Evolutionary conservation across 257 asterid genomes (phyloP).

Genomic region (Scutellaria barbata): DNA sequence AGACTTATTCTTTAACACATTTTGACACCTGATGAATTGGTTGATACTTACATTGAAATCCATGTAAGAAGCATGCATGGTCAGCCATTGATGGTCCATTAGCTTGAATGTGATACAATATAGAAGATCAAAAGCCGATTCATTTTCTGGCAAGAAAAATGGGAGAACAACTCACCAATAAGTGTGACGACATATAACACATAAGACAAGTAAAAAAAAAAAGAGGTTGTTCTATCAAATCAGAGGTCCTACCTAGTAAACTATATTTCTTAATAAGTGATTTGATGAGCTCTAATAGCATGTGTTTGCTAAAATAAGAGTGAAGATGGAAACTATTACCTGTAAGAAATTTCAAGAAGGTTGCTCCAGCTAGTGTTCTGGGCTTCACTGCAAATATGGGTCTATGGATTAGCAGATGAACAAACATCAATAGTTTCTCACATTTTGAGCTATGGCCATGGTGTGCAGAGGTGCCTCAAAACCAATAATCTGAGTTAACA

Average conservation of each 20-base stretch:
- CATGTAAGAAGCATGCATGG: constrained; percentile 98
- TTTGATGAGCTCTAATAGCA: constrained; percentile 8
- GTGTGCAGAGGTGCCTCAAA: too few species aligned
- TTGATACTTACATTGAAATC: constrained; percentile 80
- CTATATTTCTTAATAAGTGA: neutral
- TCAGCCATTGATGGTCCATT: constrained; percentile 96
- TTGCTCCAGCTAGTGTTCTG: constrained; percentile 83
- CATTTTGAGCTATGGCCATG: too few species aligned
- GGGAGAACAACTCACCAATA: constrained; percentile 24
- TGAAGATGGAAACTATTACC: constrained; percentile 53
- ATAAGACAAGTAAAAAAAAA: neutral
- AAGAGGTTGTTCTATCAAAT: neutral
- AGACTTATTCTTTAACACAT: too few species aligned
- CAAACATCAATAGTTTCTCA: constrained; percentile 14
- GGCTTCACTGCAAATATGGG: constrained; percentile 79
- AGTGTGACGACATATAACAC: constrained; percentile 18
- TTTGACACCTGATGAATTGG: neutral
- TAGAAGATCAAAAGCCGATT: constrained; percentile 91
- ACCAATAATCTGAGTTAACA: too few species aligned
- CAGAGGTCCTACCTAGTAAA: neutral
- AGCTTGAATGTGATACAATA: constrained; percentile 96
- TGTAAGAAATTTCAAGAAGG: constrained; percentile 88
- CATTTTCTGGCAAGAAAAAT: constrained; percentile 66
- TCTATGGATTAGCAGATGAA: constrained; percentile 31
- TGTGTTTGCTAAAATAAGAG: constrained; percentile 1